These are phyloP conservation scores for Pichia sp. DNA, from an alignment of 1,139 yeast genomes.

Conservation along the genomic window DNA sequence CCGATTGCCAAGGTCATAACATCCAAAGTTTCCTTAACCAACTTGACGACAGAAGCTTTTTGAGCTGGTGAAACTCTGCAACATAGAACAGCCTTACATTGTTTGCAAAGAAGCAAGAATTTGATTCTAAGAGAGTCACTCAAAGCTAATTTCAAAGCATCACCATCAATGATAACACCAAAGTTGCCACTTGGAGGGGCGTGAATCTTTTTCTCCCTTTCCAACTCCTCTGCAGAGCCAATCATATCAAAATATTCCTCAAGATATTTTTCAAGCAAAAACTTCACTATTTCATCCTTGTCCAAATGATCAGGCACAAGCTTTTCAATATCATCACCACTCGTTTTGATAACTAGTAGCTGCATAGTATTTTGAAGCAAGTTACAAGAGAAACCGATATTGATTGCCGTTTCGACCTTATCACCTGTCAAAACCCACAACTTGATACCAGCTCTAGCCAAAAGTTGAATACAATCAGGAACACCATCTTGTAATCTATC, in stretches of 20 bases:
- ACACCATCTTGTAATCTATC: constrained; percentile 95
- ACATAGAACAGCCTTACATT: constrained; percentile 88
- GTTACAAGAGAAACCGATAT: constrained; percentile 95
- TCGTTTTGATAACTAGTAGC: constrained; percentile 56
- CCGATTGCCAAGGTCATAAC: constrained; percentile 94
- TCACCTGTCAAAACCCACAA: constrained; percentile 98
- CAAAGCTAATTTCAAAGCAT: constrained; percentile 71
- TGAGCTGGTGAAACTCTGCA: constrained; percentile 98
- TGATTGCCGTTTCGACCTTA: constrained; percentile 95
- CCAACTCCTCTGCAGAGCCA: constrained; percentile 55
- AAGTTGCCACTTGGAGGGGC: constrained; percentile 67
- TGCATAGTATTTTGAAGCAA: constrained; percentile 83
- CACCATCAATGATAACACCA: constrained; percentile 92
- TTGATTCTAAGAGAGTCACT: constrained; percentile 49
- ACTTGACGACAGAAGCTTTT: constrained; percentile 89
- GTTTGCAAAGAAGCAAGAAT: constrained; percentile 81
- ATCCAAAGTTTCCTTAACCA: constrained; percentile 73
- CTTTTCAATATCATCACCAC: constrained; percentile 37
- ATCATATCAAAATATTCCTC: constrained; percentile 52
- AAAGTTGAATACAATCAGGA: constrained; percentile 81
- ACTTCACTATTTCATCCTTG: constrained; percentile 42
- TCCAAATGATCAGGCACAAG: constrained; percentile 31
- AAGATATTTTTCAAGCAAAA: constrained; percentile 54
- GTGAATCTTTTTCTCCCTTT: constrained; percentile 61
- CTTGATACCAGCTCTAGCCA: constrained; percentile 88